Conservation (phyloP, 192 early-diverging fungal species). For the Geosiphon pyriformis region DNA sequence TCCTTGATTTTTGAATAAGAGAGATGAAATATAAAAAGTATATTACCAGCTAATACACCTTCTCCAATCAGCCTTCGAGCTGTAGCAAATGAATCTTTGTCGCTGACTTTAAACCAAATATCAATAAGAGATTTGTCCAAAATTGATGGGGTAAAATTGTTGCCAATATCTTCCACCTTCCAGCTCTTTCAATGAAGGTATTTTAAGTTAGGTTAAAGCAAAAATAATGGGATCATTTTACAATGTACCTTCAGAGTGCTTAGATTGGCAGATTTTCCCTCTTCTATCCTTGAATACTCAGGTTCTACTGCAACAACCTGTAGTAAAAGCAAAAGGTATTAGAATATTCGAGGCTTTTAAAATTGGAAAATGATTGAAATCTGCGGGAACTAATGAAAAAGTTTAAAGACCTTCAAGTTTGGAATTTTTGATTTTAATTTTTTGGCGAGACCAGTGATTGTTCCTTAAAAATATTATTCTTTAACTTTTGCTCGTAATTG, state of each 20-base stretch:
- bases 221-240: too few relatives aligned
- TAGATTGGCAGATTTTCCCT: constrained; percentile 27
- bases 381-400: too few relatives aligned
- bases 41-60: constrained; percentile 50
- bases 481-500: too few relatives aligned
- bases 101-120: constrained; percentile 63
- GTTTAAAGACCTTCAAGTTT: constrained; percentile 37
- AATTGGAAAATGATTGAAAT: too few relatives aligned
- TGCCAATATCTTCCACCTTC: constrained; percentile 70
- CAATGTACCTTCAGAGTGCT: constrained; percentile 22
- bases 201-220: too few relatives aligned
- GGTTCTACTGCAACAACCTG: constrained; percentile 70
- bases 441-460: constrained; percentile 55
- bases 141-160: constrained; percentile 50
- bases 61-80: constrained; percentile 59
- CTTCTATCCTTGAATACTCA: constrained; percentile 51
- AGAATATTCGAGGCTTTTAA: too few relatives aligned
- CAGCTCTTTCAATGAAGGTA: too few relatives aligned
- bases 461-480: constrained; percentile 26
- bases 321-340: too few relatives aligned
- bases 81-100: constrained; percentile 64
- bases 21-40: not conserved
- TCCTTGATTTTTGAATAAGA: too few relatives aligned
- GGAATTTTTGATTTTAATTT: constrained; percentile 51
- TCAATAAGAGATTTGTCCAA: constrained; percentile 51